phyloP scores from a whole-genome alignment of 129 eudicot genomes.

The Saussurea involucrata region DNA sequence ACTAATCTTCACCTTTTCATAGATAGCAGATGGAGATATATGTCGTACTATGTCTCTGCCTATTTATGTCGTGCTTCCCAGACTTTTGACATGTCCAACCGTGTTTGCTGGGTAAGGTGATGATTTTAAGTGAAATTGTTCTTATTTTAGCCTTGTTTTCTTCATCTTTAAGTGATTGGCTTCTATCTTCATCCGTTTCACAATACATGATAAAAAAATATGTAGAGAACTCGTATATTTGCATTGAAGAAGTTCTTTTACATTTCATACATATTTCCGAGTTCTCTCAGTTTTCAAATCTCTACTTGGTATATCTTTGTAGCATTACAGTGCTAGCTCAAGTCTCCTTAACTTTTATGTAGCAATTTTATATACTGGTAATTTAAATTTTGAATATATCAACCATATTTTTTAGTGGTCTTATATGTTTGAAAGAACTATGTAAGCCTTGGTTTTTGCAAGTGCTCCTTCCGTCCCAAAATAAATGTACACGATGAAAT shows the following conservation, averaged over 20 bases:
- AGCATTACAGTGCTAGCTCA: neutral
- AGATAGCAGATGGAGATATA: constrained; percentile 96
- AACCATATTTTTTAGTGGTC: neutral
- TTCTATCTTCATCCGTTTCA: neutral
- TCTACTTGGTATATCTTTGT: neutral
- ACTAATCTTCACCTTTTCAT: constrained; percentile 9
- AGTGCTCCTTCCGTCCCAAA: no score
- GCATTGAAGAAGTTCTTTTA: no score
- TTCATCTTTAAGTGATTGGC: neutral
- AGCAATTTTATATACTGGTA: neutral
- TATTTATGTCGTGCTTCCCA: constrained; percentile 65
- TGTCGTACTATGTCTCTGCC: constrained; percentile 60
- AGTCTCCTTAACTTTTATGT: neutral
- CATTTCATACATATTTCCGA: no score
- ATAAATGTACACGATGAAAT: no score
- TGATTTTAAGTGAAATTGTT: no score
- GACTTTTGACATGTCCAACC: no score
- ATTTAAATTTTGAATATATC: neutral
- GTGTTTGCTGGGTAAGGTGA: no score
- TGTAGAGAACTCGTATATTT: no score
- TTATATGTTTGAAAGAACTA: neutral
- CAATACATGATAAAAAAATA: neutral
- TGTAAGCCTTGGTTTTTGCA: neutral
- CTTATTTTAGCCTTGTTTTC: no score
- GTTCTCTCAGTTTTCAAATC: neutral